A percentile compares a stretch with the other conserved stretches of the same genome.
phyloP scores from a whole-genome alignment of 163 green algal species.

The Volvox carteri region DNA sequence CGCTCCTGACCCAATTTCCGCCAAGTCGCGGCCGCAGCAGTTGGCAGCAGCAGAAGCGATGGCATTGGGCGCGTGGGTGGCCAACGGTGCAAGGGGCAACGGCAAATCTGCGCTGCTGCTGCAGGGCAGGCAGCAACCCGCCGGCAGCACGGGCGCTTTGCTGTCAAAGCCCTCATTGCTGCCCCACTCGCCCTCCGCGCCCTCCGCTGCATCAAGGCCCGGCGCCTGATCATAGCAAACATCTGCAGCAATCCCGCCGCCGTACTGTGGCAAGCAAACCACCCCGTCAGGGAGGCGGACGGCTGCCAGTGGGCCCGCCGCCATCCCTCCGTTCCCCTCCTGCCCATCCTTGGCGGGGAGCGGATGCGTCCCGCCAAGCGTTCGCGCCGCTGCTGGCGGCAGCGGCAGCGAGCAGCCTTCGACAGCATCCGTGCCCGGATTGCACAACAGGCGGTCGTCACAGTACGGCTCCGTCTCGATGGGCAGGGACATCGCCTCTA shows the following conservation, averaged over 20 bases:
- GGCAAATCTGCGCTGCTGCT: too few species aligned
- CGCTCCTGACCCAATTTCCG: too few species aligned
- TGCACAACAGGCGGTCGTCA: background rate
- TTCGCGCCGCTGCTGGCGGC: background rate
- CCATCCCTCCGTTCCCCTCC: too few species aligned
- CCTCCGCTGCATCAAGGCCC: background rate
- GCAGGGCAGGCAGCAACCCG: too few species aligned
- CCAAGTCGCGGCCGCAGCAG: too few species aligned
- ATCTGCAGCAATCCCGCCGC: background rate
- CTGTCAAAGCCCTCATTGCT: conserved; percentile 12
- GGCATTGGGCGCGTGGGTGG: too few species aligned
- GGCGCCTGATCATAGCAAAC: too few species aligned
- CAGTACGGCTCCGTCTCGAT: conserved; percentile 6
- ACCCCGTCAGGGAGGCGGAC: background rate
- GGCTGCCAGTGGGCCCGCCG: too few species aligned
- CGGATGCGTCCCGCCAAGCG: too few species aligned
- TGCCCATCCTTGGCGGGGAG: too few species aligned
- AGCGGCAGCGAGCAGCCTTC: background rate
- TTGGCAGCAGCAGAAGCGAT: too few species aligned
- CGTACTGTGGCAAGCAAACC: background rate
- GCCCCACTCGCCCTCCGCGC: conserved; percentile 25
- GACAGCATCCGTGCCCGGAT: background rate
- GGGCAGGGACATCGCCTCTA: background rate
- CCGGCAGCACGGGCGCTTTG: background rate
- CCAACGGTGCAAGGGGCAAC: too few species aligned